These are phyloP conservation scores for Athelia sp. DNA, from an alignment of 1,284 basidiomycete genomes.

Conservation along the genomic window DNA sequence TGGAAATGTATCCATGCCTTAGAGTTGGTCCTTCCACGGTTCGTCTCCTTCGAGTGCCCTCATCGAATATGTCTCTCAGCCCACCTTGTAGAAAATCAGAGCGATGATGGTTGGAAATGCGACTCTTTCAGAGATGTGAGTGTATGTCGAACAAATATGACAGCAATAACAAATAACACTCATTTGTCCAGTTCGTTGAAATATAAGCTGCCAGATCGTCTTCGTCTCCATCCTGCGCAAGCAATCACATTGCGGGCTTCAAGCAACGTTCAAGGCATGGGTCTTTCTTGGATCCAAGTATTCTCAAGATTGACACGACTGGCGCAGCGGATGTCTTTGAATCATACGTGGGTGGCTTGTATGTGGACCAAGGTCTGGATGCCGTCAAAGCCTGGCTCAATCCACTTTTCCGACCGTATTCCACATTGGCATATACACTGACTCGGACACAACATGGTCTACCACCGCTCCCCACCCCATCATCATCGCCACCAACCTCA, in stretches of 20 bases:
- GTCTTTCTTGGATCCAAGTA: constrained; percentile 2
- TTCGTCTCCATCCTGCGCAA: constrained; percentile 65
- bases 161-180: constrained; percentile 3
- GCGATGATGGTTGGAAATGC: constrained; percentile 66
- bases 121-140: constrained; percentile 67
- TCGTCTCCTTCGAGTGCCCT: constrained; percentile 17
- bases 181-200: constrained; percentile 43
- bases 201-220: constrained; percentile 54
- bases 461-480: constrained; percentile 27
- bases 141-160: constrained; percentile 4
- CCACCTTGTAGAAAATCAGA: constrained; percentile 56
- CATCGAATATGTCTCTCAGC: not conserved
- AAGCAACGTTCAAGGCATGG: constrained; percentile 60
- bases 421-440: constrained; percentile 50
- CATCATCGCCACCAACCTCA: constrained; percentile 7
- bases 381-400: constrained; percentile 53
- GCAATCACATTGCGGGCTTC: constrained; percentile 63
- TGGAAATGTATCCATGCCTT: constrained; percentile 59
- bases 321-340: constrained; percentile 70
- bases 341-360: constrained; percentile 74
- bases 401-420: constrained; percentile 57
- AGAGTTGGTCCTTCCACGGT: constrained; percentile 74
- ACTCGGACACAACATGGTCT: constrained; percentile 63
- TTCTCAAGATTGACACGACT: constrained; percentile 1
- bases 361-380: constrained; percentile 58